A percentile compares a stretch with the other conserved stretches of the same genome.
Evolutionary conservation across 345 rosid species (phyloP).

Genomic region (Gossypium stocksii): DNA sequence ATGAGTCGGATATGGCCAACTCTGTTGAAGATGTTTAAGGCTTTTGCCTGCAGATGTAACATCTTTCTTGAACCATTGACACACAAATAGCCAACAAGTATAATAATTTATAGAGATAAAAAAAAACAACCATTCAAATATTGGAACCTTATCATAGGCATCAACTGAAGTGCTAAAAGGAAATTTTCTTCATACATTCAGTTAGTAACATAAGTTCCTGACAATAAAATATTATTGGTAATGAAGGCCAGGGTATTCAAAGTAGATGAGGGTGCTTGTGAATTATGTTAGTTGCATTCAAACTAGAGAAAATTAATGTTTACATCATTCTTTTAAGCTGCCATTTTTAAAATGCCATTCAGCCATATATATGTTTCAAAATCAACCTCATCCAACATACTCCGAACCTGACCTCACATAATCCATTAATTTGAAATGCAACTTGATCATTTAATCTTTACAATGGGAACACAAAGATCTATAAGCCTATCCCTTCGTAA

Average conservation of each 20-base stretch:
- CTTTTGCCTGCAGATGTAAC: slow-evolving; percentile 39
- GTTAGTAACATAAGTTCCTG: background rate
- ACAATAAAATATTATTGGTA: background rate
- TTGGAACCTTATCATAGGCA: background rate
- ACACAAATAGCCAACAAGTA: slow-evolving; percentile 18
- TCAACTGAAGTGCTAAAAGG: background rate
- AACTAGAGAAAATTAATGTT: background rate
- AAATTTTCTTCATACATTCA: background rate
- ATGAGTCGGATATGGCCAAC: slow-evolving; percentile 50
- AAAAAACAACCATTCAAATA: background rate
- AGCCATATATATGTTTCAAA: no score
- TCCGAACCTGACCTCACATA: background rate
- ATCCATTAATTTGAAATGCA: background rate
- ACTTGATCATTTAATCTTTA: no score
- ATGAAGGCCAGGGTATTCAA: background rate
- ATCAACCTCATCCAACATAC: background rate
- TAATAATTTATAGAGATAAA: background rate
- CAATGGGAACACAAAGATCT: no score
- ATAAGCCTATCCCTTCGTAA: no score
- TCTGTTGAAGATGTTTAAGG: slow-evolving; percentile 52
- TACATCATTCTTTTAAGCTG: background rate
- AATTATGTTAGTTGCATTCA: background rate
- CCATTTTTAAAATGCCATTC: background rate
- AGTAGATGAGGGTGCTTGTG: background rate
- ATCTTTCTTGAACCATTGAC: slow-evolving; percentile 43